A percentile compares a stretch with the other conserved stretches of the same genome.
Evolutionary conservation across 2,329 filamentous ascomycete genomes (phyloP).

Genomic region (Colletotrichum sp.): DNA sequence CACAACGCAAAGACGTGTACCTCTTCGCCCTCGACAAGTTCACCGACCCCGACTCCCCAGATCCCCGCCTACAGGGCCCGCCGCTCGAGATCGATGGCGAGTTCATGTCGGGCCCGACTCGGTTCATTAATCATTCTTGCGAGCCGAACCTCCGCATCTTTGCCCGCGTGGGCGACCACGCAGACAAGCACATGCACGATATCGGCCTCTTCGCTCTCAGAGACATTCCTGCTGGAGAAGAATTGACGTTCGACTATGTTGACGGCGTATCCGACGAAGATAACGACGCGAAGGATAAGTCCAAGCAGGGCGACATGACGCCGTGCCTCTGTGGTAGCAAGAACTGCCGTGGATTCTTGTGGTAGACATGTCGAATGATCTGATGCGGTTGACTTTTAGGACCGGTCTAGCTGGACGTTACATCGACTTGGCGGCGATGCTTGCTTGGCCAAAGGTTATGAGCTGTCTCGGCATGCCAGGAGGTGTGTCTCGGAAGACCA

Average conservation of each 20-base stretch:
- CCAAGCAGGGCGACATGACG: conserved; percentile 57
- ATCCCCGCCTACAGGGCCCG: conserved; percentile 59
- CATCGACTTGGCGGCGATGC: background rate
- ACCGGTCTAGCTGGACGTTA: background rate
- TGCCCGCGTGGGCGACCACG: conserved; percentile 77
- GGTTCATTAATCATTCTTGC: conserved; percentile 86
- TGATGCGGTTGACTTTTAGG: background rate
- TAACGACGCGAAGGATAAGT: conserved; percentile 54
- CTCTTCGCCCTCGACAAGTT: conserved; percentile 87
- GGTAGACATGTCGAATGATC: conserved; percentile 44
- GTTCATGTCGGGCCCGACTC: conserved; percentile 77
- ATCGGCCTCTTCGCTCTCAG: conserved; percentile 76
- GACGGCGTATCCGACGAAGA: conserved; percentile 62
- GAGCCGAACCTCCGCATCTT: conserved; percentile 82
- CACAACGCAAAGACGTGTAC: conserved; percentile 75
- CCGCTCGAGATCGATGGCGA: conserved; percentile 73
- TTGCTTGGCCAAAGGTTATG: background rate
- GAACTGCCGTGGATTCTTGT: conserved; percentile 73
- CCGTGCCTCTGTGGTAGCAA: conserved; percentile 66
- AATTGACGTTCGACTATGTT: conserved; percentile 82
- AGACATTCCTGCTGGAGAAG: conserved; percentile 68
- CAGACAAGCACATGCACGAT: conserved; percentile 77
- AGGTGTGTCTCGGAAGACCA: background rate
- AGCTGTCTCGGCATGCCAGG: background rate
- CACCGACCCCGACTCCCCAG: conserved; percentile 58